These are phyloP conservation scores for Geotrichum cucujoidarum DNA, from an alignment of 1,139 yeast genomes.

Conservation along the genomic window DNA sequence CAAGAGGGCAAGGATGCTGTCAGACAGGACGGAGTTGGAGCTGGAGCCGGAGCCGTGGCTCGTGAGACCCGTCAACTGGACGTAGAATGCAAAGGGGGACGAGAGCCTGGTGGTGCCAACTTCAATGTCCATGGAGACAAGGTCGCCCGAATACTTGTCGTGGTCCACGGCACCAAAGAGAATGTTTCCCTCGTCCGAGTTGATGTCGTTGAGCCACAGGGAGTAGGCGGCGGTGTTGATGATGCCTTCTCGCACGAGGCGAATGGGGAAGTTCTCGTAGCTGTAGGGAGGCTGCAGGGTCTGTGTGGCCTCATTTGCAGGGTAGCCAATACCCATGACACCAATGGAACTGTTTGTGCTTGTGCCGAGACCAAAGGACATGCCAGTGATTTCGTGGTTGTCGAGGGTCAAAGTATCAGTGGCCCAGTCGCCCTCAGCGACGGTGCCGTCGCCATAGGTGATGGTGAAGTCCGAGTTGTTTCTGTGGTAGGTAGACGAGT, in stretches of 20 bases:
- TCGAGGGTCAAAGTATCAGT: slow-evolving; percentile 24
- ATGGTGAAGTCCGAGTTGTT: slow-evolving; percentile 35
- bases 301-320: slow-evolving; percentile 41
- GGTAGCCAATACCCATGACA: slow-evolving; percentile 37
- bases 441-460: slow-evolving; percentile 31
- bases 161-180: slow-evolving; percentile 57
- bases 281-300: slow-evolving; percentile 26
- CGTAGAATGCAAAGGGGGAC: slow-evolving; percentile 1
- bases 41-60: neutral
- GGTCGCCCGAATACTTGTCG: slow-evolving; percentile 44
- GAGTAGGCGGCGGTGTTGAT: slow-evolving; percentile 46
- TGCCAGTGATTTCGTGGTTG: slow-evolving; percentile 19
- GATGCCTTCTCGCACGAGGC: slow-evolving; percentile 42
- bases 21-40: slow-evolving; percentile 1
- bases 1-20: slow-evolving; percentile 8
- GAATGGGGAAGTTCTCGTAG: slow-evolving; percentile 40
- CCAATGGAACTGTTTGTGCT: slow-evolving; percentile 32
- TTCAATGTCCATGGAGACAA: slow-evolving; percentile 25
- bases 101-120: neutral
- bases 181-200: slow-evolving; percentile 41
- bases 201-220: slow-evolving; percentile 42
- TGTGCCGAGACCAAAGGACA: slow-evolving; percentile 32
- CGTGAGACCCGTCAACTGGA: slow-evolving; percentile 1
- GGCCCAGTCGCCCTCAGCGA: slow-evolving; percentile 32
- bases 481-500: slow-evolving; percentile 25